phyloP scores from a whole-genome alignment of 2,329 filamentous ascomycete species.

The Blastomyces gilchristii region DNA sequence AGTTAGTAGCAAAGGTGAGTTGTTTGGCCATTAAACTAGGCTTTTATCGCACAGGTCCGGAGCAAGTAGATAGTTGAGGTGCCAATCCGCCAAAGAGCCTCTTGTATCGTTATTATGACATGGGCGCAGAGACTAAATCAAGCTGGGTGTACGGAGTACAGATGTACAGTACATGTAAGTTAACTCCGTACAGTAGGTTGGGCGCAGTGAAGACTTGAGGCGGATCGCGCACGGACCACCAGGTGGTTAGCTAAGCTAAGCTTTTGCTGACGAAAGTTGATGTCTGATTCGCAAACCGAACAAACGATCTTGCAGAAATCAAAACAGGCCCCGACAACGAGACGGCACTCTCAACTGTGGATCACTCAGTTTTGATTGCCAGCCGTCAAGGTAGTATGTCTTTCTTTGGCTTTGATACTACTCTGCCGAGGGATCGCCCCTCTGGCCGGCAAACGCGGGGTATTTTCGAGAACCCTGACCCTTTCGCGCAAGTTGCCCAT shows the following conservation, averaged over 20 bases:
- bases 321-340: not conserved
- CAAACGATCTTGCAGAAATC: not conserved
- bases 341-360: not conserved
- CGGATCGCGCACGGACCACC: slow-evolving; percentile 4
- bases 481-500: slow-evolving; percentile 71
- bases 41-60: not conserved
- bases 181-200: no score
- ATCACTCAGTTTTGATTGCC: not conserved
- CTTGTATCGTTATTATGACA: not conserved
- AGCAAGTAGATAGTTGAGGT: not conserved
- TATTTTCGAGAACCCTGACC: slow-evolving; percentile 73
- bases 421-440: slow-evolving; percentile 55
- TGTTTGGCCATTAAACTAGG: not conserved
- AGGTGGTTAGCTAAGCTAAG: slow-evolving; percentile 1
- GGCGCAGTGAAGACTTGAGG: not conserved
- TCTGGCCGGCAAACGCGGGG: slow-evolving; percentile 58
- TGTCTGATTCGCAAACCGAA: not conserved
- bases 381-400: slow-evolving; percentile 51
- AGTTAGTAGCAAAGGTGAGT: not conserved
- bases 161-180: no score
- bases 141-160: not conserved
- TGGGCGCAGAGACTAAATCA: not conserved
- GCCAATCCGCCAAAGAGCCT: not conserved
- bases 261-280: slow-evolving; percentile 1
- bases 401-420: slow-evolving; percentile 80